Conservation (phyloP, 1,139 yeast genomes). For the Suhomyces taliae region DNA sequence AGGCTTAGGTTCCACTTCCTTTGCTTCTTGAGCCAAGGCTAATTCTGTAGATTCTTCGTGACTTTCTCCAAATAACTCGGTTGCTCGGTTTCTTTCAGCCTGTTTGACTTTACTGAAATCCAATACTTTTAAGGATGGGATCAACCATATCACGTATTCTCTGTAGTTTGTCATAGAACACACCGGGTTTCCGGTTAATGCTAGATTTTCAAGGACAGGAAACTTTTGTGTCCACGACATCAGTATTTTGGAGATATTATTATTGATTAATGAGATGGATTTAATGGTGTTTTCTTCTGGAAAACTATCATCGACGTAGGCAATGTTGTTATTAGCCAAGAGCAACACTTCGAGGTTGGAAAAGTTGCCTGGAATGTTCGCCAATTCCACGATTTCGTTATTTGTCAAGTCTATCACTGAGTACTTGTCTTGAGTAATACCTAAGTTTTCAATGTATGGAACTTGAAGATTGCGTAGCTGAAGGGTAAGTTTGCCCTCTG, state of each 20-base stretch:
- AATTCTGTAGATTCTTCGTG: conserved; percentile 15
- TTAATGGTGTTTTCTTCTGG: conserved; percentile 35
- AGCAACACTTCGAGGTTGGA: conserved; percentile 49
- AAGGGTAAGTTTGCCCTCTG: conserved; percentile 37
- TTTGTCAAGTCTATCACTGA: conserved; percentile 67
- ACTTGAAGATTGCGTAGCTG: conserved; percentile 36
- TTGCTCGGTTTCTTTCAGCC: conserved; percentile 50
- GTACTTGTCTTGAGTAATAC: conserved; percentile 33
- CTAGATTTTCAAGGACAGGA: conserved; percentile 44
- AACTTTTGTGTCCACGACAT: conserved; percentile 23
- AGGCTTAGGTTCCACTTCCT: conserved; percentile 4
- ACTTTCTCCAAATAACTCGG: conserved; percentile 43
- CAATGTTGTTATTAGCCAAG: conserved; percentile 59
- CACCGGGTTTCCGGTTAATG: conserved; percentile 64
- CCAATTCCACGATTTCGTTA: conserved; percentile 58
- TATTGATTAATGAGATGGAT: conserved; percentile 53
- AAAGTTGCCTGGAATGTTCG: conserved; percentile 48
- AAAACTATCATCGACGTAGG: conserved; percentile 25
- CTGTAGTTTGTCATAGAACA: conserved; percentile 57
- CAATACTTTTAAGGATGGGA: conserved; percentile 62
- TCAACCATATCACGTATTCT: conserved; percentile 54
- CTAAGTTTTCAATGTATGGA: conserved; percentile 38
- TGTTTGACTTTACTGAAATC: conserved; percentile 67
- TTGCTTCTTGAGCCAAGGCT: conserved; percentile 14
- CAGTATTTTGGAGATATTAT: conserved; percentile 44